phyloP scores from a whole-genome alignment of 371 early-diverging fungal genomes.

The Gilbertella persicaria region DNA sequence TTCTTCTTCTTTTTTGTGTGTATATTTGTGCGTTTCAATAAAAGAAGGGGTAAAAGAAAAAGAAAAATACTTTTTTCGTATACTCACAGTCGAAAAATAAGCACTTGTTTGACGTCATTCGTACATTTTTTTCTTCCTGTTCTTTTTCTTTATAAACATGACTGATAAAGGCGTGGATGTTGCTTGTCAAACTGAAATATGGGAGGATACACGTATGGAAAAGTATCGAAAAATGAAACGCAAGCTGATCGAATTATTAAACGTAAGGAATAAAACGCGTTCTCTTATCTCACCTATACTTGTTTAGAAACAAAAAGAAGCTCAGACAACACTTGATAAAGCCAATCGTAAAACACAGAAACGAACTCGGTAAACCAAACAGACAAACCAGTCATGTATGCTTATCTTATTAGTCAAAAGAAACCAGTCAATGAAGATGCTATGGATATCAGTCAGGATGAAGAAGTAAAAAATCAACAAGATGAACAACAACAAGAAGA shows the following conservation, averaged over 20 bases:
- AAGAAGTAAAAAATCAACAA: constrained; percentile 9
- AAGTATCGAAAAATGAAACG: constrained; percentile 26
- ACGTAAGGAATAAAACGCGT: constrained; percentile 5
- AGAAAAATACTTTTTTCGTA: too few species aligned
- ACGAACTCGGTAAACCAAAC: too few species aligned
- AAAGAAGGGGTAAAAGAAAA: not conserved
- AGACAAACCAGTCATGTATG: not conserved
- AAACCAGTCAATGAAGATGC: constrained; percentile 5
- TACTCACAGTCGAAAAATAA: not conserved
- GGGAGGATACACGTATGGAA: constrained; percentile 13
- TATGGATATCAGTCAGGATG: constrained; percentile 20
- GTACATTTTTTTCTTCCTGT: not conserved
- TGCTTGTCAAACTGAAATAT: constrained; percentile 9
- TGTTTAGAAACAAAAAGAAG: constrained; percentile 20
- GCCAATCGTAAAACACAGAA: constrained; percentile 18
- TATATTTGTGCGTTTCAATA: not conserved
- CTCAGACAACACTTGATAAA: constrained; percentile 16
- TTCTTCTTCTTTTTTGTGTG: not conserved
- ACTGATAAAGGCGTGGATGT: not conserved
- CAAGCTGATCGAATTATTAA: constrained; percentile 14
- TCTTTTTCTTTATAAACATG: not conserved
- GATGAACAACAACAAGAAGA: constrained; percentile 2
- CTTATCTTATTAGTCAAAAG: not conserved
- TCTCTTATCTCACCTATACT: not conserved
- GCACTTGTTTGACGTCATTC: not conserved